Percentiles rank a stretch among this genome's conserved stretches.
These are phyloP conservation scores for Lepidium africanum DNA, from an alignment of 345 rosid genomes.

Conservation along the genomic window DNA sequence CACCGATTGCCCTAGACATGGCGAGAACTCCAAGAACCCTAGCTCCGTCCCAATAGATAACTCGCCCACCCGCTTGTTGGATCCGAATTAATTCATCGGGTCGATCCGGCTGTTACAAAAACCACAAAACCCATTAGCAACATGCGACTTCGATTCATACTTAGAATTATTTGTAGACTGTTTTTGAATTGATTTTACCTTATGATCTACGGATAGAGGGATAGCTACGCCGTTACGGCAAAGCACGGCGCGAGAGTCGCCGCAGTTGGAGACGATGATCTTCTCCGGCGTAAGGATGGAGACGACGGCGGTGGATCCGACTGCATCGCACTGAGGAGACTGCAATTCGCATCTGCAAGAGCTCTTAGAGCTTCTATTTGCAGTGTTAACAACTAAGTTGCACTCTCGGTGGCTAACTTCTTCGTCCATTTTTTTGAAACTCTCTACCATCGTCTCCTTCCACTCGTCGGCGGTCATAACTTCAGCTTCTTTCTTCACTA, in stretches of 20 bases:
- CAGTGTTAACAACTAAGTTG: conserved; percentile 14
- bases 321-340: conserved; percentile 78
- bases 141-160: neutral
- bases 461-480: conserved; percentile 31
- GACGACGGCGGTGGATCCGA: conserved; percentile 83
- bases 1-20: conserved; percentile 90
- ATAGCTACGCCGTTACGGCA: conserved; percentile 67
- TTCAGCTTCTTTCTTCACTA: conserved; percentile 26
- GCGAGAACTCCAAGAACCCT: conserved; percentile 86
- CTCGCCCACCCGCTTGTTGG: conserved; percentile 72
- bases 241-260: conserved; percentile 86
- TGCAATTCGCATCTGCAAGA: conserved; percentile 68
- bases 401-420: conserved; percentile 37
- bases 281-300: conserved; percentile 59
- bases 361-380: neutral
- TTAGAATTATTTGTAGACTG: no score
- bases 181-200: conserved; percentile 29
- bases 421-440: conserved; percentile 56
- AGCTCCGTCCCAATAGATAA: conserved; percentile 84
- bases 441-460: conserved; percentile 47
- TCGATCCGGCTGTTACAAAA: conserved; percentile 60
- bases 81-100: conserved; percentile 74
- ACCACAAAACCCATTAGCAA: neutral
- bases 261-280: conserved; percentile 70
- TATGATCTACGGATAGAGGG: conserved; percentile 75